Conservation (phyloP, 768 basidiomycete species). For the Rickenella mellea region DNA sequence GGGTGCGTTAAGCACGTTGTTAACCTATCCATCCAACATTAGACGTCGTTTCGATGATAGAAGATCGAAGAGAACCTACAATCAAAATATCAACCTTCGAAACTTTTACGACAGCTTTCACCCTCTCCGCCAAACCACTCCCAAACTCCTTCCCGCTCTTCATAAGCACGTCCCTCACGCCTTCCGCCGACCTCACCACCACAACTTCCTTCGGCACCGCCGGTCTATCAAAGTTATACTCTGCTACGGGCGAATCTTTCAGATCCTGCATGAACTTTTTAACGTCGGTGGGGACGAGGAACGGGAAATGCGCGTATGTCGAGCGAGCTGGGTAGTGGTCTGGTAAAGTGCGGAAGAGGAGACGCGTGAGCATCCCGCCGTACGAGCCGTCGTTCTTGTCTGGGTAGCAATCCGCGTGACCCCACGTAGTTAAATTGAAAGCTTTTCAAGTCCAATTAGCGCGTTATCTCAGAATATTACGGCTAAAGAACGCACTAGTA, state of each 20-base stretch:
- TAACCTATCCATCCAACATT: slow-evolving; percentile 2
- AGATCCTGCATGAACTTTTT: slow-evolving; percentile 26
- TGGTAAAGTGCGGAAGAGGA: slow-evolving; percentile 67
- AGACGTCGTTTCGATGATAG: not conserved
- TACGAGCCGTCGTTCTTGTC: slow-evolving; percentile 59
- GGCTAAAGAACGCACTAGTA: slow-evolving; percentile 44
- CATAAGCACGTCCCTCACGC: slow-evolving; percentile 6
- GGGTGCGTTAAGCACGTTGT: slow-evolving; percentile 11
- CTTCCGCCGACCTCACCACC: not conserved
- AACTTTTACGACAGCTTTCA: not conserved
- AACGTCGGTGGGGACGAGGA: slow-evolving; percentile 53
- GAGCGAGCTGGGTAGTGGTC: slow-evolving; percentile 56
- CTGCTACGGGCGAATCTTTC: slow-evolving; percentile 19
- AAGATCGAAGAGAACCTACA: not conserved
- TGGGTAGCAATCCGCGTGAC: slow-evolving; percentile 60
- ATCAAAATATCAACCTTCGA: not conserved
- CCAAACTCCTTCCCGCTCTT: slow-evolving; percentile 1
- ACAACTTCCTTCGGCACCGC: not conserved
- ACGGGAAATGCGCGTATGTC: slow-evolving; percentile 73
- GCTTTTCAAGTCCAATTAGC: slow-evolving; percentile 28
- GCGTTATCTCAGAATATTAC: not conserved
- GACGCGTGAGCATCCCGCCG: slow-evolving; percentile 65
- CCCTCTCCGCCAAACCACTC: not conserved
- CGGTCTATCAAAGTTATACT: slow-evolving; percentile 59
- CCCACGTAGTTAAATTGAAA: slow-evolving; percentile 71